Conservation (phyloP, 1,284 basidiomycete species). For the Flammula alnicola region DNA sequence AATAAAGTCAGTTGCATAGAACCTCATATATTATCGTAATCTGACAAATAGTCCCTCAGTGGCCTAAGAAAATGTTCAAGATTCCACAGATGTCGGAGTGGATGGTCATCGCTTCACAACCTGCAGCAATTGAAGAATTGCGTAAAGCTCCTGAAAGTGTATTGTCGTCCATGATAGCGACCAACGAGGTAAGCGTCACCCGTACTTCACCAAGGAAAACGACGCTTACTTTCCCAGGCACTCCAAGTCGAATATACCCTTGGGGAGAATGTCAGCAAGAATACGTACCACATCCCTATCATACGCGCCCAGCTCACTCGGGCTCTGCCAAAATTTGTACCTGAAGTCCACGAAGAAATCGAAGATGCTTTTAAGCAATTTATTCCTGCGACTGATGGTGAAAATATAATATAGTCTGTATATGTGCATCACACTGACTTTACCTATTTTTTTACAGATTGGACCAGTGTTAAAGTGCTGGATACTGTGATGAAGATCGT, state of each 20-base stretch:
- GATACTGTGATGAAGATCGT: conserved; percentile 17
- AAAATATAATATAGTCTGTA: neutral
- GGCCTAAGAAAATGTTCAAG: conserved; percentile 23
- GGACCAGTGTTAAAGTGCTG: conserved; percentile 12
- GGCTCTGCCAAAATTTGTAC: conserved; percentile 15
- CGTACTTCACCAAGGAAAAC: neutral
- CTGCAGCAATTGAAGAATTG: conserved; percentile 31
- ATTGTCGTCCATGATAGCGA: conserved; percentile 22
- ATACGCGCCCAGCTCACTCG: conserved; percentile 16
- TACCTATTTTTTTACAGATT: conserved; percentile 8
- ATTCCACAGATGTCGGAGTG: conserved; percentile 30
- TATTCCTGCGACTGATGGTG: conserved; percentile 14
- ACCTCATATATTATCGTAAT: neutral
- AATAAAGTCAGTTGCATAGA: conserved; percentile 22
- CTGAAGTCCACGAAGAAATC: conserved; percentile 18
- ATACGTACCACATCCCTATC: conserved; percentile 19
- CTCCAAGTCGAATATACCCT: conserved; percentile 18
- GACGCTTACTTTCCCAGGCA: conserved; percentile 2
- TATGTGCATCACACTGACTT: neutral
- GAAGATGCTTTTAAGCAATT: conserved; percentile 14
- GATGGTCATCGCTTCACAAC: conserved; percentile 30
- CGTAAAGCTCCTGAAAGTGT: conserved; percentile 30
- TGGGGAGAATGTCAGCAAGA: conserved; percentile 9
- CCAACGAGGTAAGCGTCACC: conserved; percentile 9
- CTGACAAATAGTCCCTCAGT: conserved; percentile 7